Evolutionary conservation across 2,329 filamentous ascomycete genomes (phyloP).

Genomic region (Septoria petroselini): DNA sequence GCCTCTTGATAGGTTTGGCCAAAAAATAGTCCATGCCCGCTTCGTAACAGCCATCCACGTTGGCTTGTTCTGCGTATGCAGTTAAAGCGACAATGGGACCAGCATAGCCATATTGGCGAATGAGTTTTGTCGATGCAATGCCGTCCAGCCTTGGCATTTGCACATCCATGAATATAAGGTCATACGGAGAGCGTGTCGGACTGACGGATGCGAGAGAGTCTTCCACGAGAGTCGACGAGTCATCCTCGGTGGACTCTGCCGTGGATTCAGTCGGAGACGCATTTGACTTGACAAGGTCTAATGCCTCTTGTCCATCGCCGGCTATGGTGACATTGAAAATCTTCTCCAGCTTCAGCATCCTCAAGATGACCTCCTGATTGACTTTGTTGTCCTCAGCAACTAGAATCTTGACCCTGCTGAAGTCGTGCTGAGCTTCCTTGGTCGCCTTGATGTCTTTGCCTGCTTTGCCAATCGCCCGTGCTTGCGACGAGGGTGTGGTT

Average conservation of each 20-base stretch:
- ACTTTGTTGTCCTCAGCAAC: constrained; percentile 77
- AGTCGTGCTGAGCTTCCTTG: constrained; percentile 54
- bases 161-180: constrained; percentile 94
- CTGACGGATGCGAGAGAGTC: constrained; percentile 3
- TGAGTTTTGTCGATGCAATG: constrained; percentile 78
- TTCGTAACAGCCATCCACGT: constrained; percentile 63
- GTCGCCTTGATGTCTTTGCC: constrained; percentile 53
- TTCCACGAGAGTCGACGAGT: constrained; percentile 4
- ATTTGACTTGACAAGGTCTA: constrained; percentile 68
- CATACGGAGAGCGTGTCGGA: constrained; percentile 55
- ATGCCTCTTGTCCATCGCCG: constrained; percentile 63
- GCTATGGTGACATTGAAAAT: constrained; percentile 84
- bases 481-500: constrained; percentile 33
- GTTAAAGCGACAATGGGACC: constrained; percentile 88
- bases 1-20: constrained; percentile 69
- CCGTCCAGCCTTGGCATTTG: constrained; percentile 92
- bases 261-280: neutral
- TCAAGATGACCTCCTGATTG: constrained; percentile 59
- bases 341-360: constrained; percentile 70
- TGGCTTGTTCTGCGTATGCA: constrained; percentile 86
- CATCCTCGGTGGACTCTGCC: neutral
- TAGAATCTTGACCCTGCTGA: constrained; percentile 70
- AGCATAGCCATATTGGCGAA: constrained; percentile 80
- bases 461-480: constrained; percentile 33
- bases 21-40: constrained; percentile 92